Conservation (phyloP, 805 yeast species). For the Candida argentea region DNA sequence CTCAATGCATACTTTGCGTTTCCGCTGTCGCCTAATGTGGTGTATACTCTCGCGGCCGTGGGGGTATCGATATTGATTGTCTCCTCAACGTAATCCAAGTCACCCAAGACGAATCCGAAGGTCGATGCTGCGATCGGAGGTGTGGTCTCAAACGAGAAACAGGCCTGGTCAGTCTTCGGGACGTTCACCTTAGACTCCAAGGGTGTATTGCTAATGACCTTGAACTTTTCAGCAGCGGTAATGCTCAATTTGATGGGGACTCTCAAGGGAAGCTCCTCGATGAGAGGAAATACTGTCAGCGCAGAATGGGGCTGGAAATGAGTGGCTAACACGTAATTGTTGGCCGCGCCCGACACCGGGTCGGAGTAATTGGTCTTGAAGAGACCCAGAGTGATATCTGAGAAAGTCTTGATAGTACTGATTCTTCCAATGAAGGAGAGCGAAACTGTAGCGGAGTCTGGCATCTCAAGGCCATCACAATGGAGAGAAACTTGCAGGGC, state of each 20-base stretch:
- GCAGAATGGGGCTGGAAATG: conserved; percentile 67
- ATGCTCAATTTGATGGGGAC: conserved; percentile 41
- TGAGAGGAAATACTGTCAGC: conserved; percentile 52
- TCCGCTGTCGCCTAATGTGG: conserved; percentile 42
- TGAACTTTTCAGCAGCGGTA: conserved; percentile 33
- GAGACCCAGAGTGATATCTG: conserved; percentile 52
- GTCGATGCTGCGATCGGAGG: conserved; percentile 54
- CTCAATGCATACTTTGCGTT: conserved; percentile 42
- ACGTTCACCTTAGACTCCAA: conserved; percentile 13
- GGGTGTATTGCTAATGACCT: conserved; percentile 42
- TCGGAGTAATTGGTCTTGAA: conserved; percentile 59
- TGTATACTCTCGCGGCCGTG: conserved; percentile 42
- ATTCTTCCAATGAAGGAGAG: conserved; percentile 43
- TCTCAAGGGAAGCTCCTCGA: conserved; percentile 55
- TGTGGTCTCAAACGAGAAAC: conserved; percentile 38
- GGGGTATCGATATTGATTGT: conserved; percentile 1
- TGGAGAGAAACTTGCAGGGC: conserved; percentile 24
- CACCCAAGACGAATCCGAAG: conserved; percentile 63
- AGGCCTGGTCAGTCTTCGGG: conserved; percentile 13
- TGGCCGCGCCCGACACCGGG: conserved; percentile 36
- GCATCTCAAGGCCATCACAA: conserved; percentile 7
- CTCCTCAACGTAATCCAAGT: conserved; percentile 37
- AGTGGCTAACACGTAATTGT: conserved; percentile 50
- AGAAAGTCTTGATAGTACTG: conserved; percentile 38
- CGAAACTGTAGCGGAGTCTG: conserved; percentile 6